These are phyloP conservation scores for Coemansia sp. DNA, from an alignment of 371 early-diverging fungal genomes.

Conservation along the genomic window DNA sequence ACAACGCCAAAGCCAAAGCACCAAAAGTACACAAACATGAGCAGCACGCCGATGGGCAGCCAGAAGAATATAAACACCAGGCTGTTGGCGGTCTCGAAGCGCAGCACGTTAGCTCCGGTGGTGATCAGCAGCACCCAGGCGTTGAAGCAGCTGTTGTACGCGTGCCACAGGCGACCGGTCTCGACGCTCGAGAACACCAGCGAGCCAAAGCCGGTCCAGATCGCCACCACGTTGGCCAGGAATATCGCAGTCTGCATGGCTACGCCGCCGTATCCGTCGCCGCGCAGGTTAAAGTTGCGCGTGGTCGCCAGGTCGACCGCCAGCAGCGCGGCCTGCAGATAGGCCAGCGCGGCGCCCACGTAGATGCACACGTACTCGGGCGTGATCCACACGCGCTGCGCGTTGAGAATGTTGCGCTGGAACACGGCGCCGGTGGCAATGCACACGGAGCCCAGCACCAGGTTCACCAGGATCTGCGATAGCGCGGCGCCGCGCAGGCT, in stretches of 20 bases:
- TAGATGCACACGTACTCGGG: constrained; percentile 48
- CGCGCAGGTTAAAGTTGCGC: constrained; percentile 42
- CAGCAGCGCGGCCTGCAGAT: constrained; percentile 33
- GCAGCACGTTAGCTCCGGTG: constrained; percentile 37
- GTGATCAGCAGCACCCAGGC: constrained; percentile 43
- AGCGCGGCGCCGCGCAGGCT: constrained; percentile 24
- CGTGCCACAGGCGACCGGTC: constrained; percentile 24
- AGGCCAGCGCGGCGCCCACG: constrained; percentile 38
- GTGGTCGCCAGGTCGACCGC: constrained; percentile 31
- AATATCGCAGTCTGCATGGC: constrained; percentile 45
- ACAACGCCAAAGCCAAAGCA: constrained; percentile 43
- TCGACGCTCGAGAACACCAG: constrained; percentile 43
- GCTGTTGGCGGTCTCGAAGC: constrained; percentile 33
- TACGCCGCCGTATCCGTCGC: constrained; percentile 33
- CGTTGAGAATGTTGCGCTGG: constrained; percentile 40
- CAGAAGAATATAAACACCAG: constrained; percentile 47
- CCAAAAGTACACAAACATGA: constrained; percentile 46
- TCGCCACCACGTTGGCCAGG: constrained; percentile 44
- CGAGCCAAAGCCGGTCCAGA: constrained; percentile 49
- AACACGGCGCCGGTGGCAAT: constrained; percentile 36
- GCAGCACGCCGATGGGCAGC: constrained; percentile 45
- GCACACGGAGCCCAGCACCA: constrained; percentile 40
- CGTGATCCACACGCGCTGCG: constrained; percentile 31
- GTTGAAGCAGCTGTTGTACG: constrained; percentile 48
- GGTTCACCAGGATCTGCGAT: constrained; percentile 30